Conservation (phyloP, 179 eudicot species). For the Beta corolliflora region DNA sequence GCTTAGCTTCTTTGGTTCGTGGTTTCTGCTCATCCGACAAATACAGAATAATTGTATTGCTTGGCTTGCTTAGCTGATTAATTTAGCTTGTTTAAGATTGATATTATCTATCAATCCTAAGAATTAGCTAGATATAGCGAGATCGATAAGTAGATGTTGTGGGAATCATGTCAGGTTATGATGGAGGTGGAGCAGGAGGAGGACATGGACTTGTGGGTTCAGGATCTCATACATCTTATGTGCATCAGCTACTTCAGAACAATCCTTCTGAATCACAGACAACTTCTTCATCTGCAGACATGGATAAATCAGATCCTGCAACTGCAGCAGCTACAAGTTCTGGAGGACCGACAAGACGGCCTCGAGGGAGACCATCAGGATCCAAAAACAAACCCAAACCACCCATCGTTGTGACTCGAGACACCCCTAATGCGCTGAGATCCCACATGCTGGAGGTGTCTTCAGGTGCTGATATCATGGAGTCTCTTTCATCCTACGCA, state of each 20-base stretch:
- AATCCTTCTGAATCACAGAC: slow-evolving; percentile 29
- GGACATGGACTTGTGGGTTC: slow-evolving; percentile 10
- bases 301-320: slow-evolving; percentile 24
- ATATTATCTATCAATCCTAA: no score
- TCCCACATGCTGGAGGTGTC: slow-evolving; percentile 43
- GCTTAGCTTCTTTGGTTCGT: no score
- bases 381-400: slow-evolving; percentile 47
- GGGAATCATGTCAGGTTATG: slow-evolving; percentile 30
- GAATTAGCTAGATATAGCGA: no score
- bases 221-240: slow-evolving; percentile 18
- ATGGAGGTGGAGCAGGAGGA: slow-evolving; percentile 17
- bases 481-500: slow-evolving; percentile 32
- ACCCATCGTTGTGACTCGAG: slow-evolving; percentile 39
- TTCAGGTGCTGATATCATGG: slow-evolving; percentile 36
- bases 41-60: no score
- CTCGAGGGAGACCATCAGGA: slow-evolving; percentile 42
- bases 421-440: slow-evolving; percentile 39
- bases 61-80: no score
- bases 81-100: no score
- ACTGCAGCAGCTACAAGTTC: slow-evolving; percentile 17
- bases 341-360: slow-evolving; percentile 26
- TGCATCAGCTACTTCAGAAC: slow-evolving; percentile 21
- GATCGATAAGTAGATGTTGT: slow-evolving; percentile 12
- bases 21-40: no score
- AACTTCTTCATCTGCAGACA: slow-evolving; percentile 24